Evolutionary conservation across 495 filamentous ascomycete species (phyloP).

Genomic region (Astrothelium subdiscretum): DNA sequence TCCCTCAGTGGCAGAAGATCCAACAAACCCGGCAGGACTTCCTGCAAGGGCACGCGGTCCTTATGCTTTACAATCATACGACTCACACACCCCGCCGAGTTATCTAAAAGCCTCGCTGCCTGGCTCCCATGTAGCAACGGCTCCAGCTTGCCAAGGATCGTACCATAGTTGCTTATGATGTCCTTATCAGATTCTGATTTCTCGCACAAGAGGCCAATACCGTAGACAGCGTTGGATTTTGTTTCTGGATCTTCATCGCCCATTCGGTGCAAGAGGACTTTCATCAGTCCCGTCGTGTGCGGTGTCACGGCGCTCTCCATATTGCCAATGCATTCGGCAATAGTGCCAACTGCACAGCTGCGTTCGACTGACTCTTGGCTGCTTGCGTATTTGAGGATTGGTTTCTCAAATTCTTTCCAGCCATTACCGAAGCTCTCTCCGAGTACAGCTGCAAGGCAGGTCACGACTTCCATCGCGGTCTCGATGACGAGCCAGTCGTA

Average conservation of each 20-base stretch:
- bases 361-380: constrained; percentile 77
- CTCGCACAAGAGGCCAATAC: constrained; percentile 68
- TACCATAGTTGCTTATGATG: constrained; percentile 59
- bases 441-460: constrained; percentile 69
- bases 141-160: constrained; percentile 74
- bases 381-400: constrained; percentile 73
- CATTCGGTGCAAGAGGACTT: constrained; percentile 75
- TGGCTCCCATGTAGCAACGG: constrained; percentile 57
- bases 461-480: constrained; percentile 80
- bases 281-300: constrained; percentile 60
- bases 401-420: constrained; percentile 90
- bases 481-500: constrained; percentile 97
- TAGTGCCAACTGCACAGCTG: constrained; percentile 75
- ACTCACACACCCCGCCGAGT: constrained; percentile 82
- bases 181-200: constrained; percentile 61
- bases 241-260: constrained; percentile 84
- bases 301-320: constrained; percentile 71
- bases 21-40: constrained; percentile 72
- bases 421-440: constrained; percentile 71
- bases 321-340: constrained; percentile 80
- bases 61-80: constrained; percentile 83
- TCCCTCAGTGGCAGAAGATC: constrained; percentile 77
- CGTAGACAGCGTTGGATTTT: constrained; percentile 89
- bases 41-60: constrained; percentile 61
- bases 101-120: constrained; percentile 67